phyloP scores from a whole-genome alignment of 371 early-diverging fungal species.

The Choanephora cucurbitarum region DNA sequence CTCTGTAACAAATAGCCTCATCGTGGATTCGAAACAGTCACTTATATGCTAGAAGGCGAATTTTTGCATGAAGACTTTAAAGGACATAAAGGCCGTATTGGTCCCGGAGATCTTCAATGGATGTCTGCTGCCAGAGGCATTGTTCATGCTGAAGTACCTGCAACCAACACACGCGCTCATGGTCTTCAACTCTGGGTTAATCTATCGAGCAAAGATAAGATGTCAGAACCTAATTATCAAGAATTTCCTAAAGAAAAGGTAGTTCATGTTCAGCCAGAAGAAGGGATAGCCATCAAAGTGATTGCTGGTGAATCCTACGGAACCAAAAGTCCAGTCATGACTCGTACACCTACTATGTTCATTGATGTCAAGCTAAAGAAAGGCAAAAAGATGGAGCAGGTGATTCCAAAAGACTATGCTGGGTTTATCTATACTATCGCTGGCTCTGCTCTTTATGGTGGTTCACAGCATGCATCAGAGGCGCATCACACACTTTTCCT shows the following conservation, averaged over 20 bases:
- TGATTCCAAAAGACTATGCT: conserved; percentile 59
- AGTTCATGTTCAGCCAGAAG: conserved; percentile 53
- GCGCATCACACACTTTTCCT: conserved; percentile 59
- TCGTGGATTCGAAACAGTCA: conserved; percentile 82
- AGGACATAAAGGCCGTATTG: conserved; percentile 73
- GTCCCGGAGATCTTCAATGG: conserved; percentile 76
- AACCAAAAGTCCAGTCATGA: conserved; percentile 59
- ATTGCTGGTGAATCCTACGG: conserved; percentile 77
- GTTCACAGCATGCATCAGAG: conserved; percentile 45
- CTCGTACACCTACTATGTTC: conserved; percentile 73
- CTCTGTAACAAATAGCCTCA: conserved; percentile 54
- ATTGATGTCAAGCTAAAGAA: conserved; percentile 67
- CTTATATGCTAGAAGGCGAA: conserved; percentile 75
- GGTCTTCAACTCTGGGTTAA: conserved; percentile 90
- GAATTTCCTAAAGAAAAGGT: conserved; percentile 67
- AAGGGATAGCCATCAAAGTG: conserved; percentile 67
- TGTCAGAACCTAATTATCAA: conserved; percentile 77
- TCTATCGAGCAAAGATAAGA: conserved; percentile 78
- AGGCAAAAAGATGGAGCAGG: conserved; percentile 54
- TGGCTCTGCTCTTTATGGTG: conserved; percentile 61
- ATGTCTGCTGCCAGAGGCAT: conserved; percentile 83
- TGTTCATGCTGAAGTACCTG: conserved; percentile 79
- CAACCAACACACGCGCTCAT: conserved; percentile 42
- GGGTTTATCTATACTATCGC: conserved; percentile 70
- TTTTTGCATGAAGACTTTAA: conserved; percentile 82